Evolutionary conservation across 1,139 yeast genomes (phyloP).

Genomic region (Suhomyces coccinellae): DNA sequence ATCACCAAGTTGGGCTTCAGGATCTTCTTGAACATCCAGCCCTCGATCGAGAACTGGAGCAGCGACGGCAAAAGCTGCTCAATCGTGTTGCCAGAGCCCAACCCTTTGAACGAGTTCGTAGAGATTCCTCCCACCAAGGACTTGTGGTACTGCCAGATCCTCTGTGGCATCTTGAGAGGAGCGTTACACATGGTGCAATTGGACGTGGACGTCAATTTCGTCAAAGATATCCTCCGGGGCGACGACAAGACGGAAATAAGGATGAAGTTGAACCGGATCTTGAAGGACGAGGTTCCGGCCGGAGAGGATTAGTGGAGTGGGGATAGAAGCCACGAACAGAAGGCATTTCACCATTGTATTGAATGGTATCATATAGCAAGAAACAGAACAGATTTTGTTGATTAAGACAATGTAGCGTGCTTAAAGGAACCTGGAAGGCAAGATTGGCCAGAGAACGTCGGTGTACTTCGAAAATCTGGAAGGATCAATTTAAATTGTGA

Average conservation of each 20-base stretch:
- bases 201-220: constrained; percentile 81
- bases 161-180: constrained; percentile 89
- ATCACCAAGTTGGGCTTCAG: constrained; percentile 87
- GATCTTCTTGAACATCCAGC: constrained; percentile 80
- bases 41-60: constrained; percentile 76
- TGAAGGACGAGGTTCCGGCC: constrained; percentile 95
- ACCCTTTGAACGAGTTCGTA: constrained; percentile 93
- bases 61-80: constrained; percentile 73
- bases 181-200: constrained; percentile 95
- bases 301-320: constrained; percentile 68
- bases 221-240: constrained; percentile 80
- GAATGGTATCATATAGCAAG: too few species aligned
- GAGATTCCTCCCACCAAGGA: constrained; percentile 75
- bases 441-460: too few species aligned
- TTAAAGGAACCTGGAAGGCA: too few species aligned
- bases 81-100: constrained; percentile 66
- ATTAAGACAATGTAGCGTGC: too few species aligned
- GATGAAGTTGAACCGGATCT: constrained; percentile 65
- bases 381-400: not conserved
- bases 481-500: too few species aligned
- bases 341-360: not conserved
- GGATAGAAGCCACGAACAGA: constrained; percentile 1
- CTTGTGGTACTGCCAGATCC: constrained; percentile 88
- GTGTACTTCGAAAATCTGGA: too few species aligned
- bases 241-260: constrained; percentile 79